Conservation (phyloP, 495 filamentous ascomycete species). For the Poronia punctata region DNA sequence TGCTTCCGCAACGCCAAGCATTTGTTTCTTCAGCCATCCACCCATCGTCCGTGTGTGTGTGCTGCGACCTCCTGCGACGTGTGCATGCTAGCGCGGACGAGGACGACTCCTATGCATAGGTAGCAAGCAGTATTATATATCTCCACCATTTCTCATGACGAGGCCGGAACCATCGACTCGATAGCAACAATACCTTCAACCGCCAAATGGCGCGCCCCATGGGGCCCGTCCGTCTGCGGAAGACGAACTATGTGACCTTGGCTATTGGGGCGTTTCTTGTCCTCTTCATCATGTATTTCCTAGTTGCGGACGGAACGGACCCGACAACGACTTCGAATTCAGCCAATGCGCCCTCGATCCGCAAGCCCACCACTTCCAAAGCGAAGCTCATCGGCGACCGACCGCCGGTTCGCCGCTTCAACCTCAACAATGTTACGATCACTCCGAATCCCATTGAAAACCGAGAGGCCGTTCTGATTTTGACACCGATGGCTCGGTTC, state of each 20-base stretch:
- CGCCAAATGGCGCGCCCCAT: slow-evolving; percentile 43
- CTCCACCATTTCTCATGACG: too few species aligned
- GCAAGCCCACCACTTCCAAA: slow-evolving; percentile 69
- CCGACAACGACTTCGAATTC: slow-evolving; percentile 35
- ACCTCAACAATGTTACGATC: slow-evolving; percentile 87
- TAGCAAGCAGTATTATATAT: too few species aligned
- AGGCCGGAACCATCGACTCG: slow-evolving; percentile 4
- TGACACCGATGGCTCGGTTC: slow-evolving; percentile 88
- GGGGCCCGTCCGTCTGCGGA: slow-evolving; percentile 51
- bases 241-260: slow-evolving; percentile 46
- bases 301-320: slow-evolving; percentile 18
- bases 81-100: too few species aligned
- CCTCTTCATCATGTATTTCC: slow-evolving; percentile 48
- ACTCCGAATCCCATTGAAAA: slow-evolving; percentile 65
- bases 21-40: too few species aligned
- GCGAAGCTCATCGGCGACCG: slow-evolving; percentile 49
- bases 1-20: too few species aligned
- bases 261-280: slow-evolving; percentile 41
- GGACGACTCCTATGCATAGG: too few species aligned
- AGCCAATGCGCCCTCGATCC: slow-evolving; percentile 62
- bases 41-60: too few species aligned
- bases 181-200: slow-evolving; percentile 14
- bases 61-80: too few species aligned
- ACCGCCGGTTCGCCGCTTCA: slow-evolving; percentile 89
- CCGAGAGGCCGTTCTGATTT: slow-evolving; percentile 78